Conservation (phyloP, 2,329 filamentous ascomycete species). For the Trichoderma asperellum region DNA sequence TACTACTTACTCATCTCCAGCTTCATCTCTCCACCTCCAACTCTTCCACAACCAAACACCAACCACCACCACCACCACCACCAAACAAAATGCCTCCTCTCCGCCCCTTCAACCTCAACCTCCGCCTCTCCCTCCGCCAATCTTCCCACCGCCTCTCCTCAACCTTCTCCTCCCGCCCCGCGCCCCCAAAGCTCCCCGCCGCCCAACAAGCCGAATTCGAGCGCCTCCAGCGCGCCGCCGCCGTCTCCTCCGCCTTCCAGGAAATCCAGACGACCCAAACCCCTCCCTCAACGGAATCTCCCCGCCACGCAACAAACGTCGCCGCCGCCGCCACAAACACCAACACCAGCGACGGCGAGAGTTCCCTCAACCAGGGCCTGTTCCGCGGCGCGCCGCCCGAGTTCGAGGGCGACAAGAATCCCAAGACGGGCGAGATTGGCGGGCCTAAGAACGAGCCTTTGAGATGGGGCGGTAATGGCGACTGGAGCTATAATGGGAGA, state of each 20-base stretch:
- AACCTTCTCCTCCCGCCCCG: slow-evolving; percentile 59
- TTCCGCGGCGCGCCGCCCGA: slow-evolving; percentile 81
- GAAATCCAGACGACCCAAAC: slow-evolving; percentile 33
- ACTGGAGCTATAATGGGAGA: slow-evolving; percentile 93
- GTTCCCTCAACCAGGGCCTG: slow-evolving; percentile 61
- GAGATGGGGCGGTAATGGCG: slow-evolving; percentile 75
- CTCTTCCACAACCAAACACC: neutral
- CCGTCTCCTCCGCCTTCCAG: slow-evolving; percentile 50
- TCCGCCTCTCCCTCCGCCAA: slow-evolving; percentile 30
- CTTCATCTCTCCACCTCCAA: neutral
- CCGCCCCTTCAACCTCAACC: slow-evolving; percentile 18
- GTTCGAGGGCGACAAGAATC: slow-evolving; percentile 90
- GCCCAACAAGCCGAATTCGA: slow-evolving; percentile 91
- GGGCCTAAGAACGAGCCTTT: slow-evolving; percentile 97
- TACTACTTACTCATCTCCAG: neutral
- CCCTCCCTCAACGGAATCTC: slow-evolving; percentile 35
- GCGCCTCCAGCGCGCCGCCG: slow-evolving; percentile 70
- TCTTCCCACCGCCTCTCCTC: slow-evolving; percentile 40
- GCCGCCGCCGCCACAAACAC: neutral
- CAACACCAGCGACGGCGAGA: slow-evolving; percentile 3
- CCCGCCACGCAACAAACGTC: slow-evolving; percentile 30
- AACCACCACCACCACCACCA: neutral
- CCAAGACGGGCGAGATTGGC: slow-evolving; percentile 91
- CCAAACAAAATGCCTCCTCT: neutral
- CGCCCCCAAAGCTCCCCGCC: slow-evolving; percentile 84